Conservation (phyloP, 441 rosid genomes). For the Brassica balearica region DNA sequence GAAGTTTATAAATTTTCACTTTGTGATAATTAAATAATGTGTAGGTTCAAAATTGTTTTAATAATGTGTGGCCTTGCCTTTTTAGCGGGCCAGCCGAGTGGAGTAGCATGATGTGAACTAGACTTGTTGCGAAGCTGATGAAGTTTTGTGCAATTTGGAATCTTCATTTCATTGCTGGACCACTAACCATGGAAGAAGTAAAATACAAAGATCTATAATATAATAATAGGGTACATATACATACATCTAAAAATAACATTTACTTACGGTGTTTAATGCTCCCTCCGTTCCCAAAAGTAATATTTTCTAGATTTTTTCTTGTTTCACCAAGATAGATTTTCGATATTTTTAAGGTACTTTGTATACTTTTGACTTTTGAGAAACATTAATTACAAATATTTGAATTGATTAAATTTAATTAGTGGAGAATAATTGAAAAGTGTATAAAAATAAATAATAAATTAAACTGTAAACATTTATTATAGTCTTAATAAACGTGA, state of each 20-base stretch:
- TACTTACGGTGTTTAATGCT: no score
- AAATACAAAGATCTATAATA: not conserved
- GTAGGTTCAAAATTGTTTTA: not conserved
- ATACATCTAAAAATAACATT: not conserved
- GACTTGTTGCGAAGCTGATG: slow-evolving; percentile 27
- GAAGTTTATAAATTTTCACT: not conserved
- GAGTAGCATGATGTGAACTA: slow-evolving; percentile 24
- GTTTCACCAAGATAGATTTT: no score
- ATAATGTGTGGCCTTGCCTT: not conserved
- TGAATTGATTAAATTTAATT: no score
- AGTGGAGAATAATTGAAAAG: no score
- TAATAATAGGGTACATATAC: not conserved
- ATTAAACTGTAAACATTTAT: no score
- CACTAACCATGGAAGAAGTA: not conserved
- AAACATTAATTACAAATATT: no score
- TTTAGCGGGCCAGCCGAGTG: slow-evolving; percentile 8
- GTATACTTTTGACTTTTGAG: no score
- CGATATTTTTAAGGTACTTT: no score
- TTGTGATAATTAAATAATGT: not conserved
- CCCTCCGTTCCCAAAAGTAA: no score
- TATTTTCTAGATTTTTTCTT: no score
- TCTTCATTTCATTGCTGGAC: slow-evolving; percentile 8
- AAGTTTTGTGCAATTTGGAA: slow-evolving; percentile 29
- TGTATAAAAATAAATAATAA: no score
- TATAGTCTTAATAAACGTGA: no score